Evolutionary conservation across 78 protist species (phyloP).

Genomic region (Monocercomonoides exilis): DNA sequence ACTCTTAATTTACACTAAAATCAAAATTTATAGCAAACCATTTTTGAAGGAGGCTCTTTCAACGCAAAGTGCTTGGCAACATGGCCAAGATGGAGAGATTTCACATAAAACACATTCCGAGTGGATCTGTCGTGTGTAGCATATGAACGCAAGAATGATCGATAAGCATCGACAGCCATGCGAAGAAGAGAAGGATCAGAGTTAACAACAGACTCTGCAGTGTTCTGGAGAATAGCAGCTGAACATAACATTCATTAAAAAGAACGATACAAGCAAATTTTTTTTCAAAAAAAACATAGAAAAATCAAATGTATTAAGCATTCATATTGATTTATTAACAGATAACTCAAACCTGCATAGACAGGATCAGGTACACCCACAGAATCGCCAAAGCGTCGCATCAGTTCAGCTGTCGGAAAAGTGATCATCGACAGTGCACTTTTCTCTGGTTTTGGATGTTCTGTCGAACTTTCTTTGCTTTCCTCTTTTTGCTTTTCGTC

Average conservation of each 20-base stretch:
- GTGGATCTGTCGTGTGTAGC: conserved; percentile 27
- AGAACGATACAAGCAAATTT: neutral
- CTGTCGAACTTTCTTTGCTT: neutral
- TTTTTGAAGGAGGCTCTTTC: conserved; percentile 29
- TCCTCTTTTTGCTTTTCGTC: neutral
- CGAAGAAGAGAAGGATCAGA: neutral
- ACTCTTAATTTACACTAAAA: no score
- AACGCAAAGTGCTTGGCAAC: conserved; percentile 47
- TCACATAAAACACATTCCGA: neutral
- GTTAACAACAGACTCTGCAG: neutral
- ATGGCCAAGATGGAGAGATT: conserved; percentile 47
- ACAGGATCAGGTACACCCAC: neutral
- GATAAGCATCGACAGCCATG: conserved; percentile 42
- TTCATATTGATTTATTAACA: no score
- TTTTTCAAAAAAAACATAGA: neutral
- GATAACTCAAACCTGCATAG: neutral
- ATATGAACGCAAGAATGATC: conserved; percentile 41
- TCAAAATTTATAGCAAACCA: no score
- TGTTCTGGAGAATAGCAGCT: neutral
- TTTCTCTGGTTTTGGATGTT: no score
- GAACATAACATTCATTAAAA: neutral
- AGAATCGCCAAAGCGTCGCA: neutral
- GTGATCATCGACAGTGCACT: no score
- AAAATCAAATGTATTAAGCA: conserved; percentile 3
- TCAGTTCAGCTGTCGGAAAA: no score